Conservation (phyloP, 129 eudicot species). For the Gnaphalium uliginosum region DNA sequence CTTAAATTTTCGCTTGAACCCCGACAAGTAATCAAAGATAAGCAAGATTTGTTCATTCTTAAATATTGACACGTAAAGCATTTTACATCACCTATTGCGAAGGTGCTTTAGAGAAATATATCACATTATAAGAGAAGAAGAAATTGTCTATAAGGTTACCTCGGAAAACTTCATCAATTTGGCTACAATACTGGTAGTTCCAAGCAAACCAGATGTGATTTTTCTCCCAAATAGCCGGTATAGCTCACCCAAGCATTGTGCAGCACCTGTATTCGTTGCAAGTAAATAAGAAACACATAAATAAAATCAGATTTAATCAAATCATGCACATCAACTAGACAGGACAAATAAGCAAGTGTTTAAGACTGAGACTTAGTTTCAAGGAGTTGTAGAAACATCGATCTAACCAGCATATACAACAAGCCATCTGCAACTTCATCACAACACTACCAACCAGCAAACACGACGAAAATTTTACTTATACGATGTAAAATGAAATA, state of each 20-base stretch:
- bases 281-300: neutral
- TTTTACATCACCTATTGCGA: constrained; percentile 10
- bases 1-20: too few relatives aligned
- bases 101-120: constrained; percentile 23
- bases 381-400: neutral
- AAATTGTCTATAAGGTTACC: constrained; percentile 44
- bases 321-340: constrained; percentile 3
- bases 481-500: constrained; percentile 5
- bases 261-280: constrained; percentile 63
- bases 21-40: constrained; percentile 11
- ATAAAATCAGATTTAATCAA: neutral
- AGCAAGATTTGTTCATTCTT: neutral
- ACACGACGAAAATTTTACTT: constrained; percentile 3
- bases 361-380: constrained; percentile 8
- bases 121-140: neutral
- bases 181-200: constrained; percentile 76
- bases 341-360: constrained; percentile 10
- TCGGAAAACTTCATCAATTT: constrained; percentile 81
- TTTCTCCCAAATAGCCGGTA: constrained; percentile 82
- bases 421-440: constrained; percentile 8
- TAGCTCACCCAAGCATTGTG: constrained; percentile 88
- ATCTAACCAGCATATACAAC: constrained; percentile 8
- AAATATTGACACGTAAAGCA: neutral
- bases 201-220: constrained; percentile 89
- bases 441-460: constrained; percentile 12